phyloP scores from a whole-genome alignment of 371 early-diverging fungal genomes.

The Chytridiales sp. region DNA sequence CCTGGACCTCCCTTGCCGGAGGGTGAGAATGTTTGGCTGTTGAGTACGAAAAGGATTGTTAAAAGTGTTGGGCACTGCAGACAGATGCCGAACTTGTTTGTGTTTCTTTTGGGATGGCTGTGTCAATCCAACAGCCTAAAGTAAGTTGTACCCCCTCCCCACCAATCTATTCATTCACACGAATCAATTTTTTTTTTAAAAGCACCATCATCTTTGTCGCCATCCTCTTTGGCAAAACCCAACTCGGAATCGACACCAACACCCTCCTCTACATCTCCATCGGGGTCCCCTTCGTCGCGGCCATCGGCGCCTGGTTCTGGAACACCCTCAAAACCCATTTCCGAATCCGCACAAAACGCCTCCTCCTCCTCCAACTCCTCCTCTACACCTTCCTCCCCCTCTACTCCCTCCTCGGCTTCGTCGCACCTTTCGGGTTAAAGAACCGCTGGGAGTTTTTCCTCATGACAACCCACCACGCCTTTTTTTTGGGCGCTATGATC shows the following conservation, averaged over 20 bases:
- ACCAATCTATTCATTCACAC: neutral
- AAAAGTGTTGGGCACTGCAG: slow-evolving; percentile 6
- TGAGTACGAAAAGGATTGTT: slow-evolving; percentile 41
- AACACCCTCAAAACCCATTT: slow-evolving; percentile 39
- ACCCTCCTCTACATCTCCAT: slow-evolving; percentile 20
- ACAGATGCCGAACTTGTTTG: slow-evolving; percentile 31
- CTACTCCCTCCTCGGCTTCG: slow-evolving; percentile 57
- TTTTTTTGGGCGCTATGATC: neutral
- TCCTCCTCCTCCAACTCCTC: slow-evolving; percentile 28
- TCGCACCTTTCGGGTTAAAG: slow-evolving; percentile 47
- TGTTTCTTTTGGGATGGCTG: slow-evolving; percentile 46
- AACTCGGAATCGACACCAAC: slow-evolving; percentile 19
- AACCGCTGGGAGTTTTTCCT: slow-evolving; percentile 47
- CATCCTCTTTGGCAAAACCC: slow-evolving; percentile 48
- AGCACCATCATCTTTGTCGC: slow-evolving; percentile 34
- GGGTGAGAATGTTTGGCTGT: slow-evolving; percentile 48
- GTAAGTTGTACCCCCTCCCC: no score
- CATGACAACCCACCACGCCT: neutral
- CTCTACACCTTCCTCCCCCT: slow-evolving; percentile 43
- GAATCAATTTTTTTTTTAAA: neutral
- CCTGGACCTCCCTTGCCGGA: slow-evolving; percentile 58
- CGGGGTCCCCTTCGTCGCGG: slow-evolving; percentile 47
- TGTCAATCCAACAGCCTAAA: slow-evolving; percentile 38
- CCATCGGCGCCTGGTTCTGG: slow-evolving; percentile 54
- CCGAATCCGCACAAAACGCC: slow-evolving; percentile 21